Evolutionary conservation across 345 rosid genomes (phyloP), one percentile per base, ranked within the genome.

Genomic region (Schrenkiella parvula): DNA sequence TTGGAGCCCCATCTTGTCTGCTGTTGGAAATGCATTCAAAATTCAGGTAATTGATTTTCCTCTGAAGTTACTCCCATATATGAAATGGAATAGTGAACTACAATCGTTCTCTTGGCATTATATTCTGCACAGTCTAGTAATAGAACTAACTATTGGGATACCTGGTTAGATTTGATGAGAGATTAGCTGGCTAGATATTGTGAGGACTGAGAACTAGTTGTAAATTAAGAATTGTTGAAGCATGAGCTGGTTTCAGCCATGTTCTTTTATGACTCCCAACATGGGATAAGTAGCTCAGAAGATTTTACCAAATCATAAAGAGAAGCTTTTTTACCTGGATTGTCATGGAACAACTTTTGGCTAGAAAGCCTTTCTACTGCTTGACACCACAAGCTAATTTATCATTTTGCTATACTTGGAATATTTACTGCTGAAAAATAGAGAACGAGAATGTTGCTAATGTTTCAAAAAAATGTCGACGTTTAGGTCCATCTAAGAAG

Each of bases 1-100:
- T 14, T 95, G 99, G 99, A 87, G 99, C 67, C 99, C 97, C 41
- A 60, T 95, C 76, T 72, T 95, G 68, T 91, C 97, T 50, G 98
- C 99, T 68, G 84, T 95, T 76, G 98, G 99, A 78, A 95, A 91
- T 85, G 97, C 99, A 63, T 86, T 95, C 43, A 95, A 89, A 83
- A 82, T 95, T 71, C 99, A 91, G 97, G 99, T 91, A 78, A 19
- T 61, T 79, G 48, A 37, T 46, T 55, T 62, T 56, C 44, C 67
- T 70, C 47, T 56, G 18, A 46, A 53, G 18, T 21, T 69, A 17
- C 62, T 50, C 35, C 7, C 44, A 37, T 21, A n/a, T 17, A 53
- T 43, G 63, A 72, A 70, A 46, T 35, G 54, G 38, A 72, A 52
- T 31, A 42, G 57, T 44, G 65, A 44, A 64, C 47, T 56, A 61